Evolutionary conservation across 805 yeast genomes (phyloP).

Genomic region (Candida silvatica): DNA sequence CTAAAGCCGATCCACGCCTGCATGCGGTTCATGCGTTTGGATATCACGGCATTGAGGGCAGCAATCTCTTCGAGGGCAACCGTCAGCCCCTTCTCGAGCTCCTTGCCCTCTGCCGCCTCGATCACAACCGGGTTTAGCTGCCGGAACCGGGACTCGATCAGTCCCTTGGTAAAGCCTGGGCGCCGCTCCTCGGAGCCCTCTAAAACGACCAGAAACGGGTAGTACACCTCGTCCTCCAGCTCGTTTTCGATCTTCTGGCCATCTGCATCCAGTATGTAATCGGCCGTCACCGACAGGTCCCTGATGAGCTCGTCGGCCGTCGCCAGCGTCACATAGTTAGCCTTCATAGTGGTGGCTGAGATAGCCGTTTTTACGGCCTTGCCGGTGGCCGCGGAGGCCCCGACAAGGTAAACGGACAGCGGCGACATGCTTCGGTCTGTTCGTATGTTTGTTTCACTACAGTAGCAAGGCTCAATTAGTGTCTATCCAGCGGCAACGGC

Average conservation of each 20-base stretch:
- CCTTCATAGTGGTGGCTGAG: too few relatives aligned
- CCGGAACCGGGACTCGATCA: slow-evolving; percentile 1
- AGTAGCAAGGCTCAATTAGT: too few relatives aligned
- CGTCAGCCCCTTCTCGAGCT: neutral
- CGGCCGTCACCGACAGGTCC: neutral
- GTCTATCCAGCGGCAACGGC: too few relatives aligned
- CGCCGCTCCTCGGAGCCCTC: neutral
- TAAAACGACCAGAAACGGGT: neutral
- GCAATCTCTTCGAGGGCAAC: neutral
- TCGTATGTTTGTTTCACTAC: too few relatives aligned
- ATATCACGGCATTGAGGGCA: neutral
- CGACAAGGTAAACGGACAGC: too few relatives aligned
- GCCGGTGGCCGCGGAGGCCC: too few relatives aligned
- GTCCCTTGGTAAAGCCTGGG: neutral
- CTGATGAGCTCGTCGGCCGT: neutral
- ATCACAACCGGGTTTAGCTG: neutral
- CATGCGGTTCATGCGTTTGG: slow-evolving; percentile 26
- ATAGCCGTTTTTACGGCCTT: too few relatives aligned
- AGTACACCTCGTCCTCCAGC: neutral
- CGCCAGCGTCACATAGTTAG: too few relatives aligned
- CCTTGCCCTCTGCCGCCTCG: too few relatives aligned
- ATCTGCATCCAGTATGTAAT: neutral
- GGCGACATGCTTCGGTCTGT: too few relatives aligned
- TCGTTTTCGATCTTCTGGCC: neutral
- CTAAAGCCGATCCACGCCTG: slow-evolving; percentile 34